Conservation (phyloP, 768 basidiomycete genomes). For the Suillus bovinus region DNA sequence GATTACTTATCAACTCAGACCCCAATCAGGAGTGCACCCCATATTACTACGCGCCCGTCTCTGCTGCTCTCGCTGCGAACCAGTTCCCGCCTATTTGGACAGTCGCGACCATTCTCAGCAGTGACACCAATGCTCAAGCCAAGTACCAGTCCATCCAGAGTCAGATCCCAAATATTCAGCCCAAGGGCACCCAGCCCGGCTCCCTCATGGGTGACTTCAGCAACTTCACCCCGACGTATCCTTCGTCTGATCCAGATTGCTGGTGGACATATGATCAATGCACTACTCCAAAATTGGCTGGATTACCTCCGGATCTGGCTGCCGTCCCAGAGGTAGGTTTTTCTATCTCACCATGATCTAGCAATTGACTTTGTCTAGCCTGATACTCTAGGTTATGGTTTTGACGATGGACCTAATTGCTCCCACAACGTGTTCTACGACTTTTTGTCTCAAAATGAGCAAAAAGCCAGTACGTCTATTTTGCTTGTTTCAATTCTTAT, state of each 20-base stretch:
- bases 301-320: conserved; percentile 45
- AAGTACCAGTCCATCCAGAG: conserved; percentile 45
- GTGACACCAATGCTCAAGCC: conserved; percentile 42
- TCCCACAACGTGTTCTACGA: conserved; percentile 65
- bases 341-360: background rate
- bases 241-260: conserved; percentile 48
- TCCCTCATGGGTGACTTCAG: conserved; percentile 33
- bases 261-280: conserved; percentile 45
- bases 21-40: conserved; percentile 40
- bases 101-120: conserved; percentile 42
- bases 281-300: conserved; percentile 44
- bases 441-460: conserved; percentile 49
- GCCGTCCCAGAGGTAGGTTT: conserved; percentile 46
- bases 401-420: conserved; percentile 68
- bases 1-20: conserved; percentile 21
- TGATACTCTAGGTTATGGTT: conserved; percentile 55
- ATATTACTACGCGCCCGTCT: conserved; percentile 43
- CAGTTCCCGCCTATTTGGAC: conserved; percentile 49
- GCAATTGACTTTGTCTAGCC: conserved; percentile 35
- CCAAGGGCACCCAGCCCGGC: conserved; percentile 34
- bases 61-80: conserved; percentile 21
- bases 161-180: conserved; percentile 47
- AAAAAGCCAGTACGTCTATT: conserved; percentile 55
- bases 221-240: conserved; percentile 36
- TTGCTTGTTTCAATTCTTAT: background rate